Evolutionary conservation across 2,329 filamentous ascomycete species (phyloP), one percentile per base, ranked within the genome.

Genomic region (Penicillium concentricum): DNA sequence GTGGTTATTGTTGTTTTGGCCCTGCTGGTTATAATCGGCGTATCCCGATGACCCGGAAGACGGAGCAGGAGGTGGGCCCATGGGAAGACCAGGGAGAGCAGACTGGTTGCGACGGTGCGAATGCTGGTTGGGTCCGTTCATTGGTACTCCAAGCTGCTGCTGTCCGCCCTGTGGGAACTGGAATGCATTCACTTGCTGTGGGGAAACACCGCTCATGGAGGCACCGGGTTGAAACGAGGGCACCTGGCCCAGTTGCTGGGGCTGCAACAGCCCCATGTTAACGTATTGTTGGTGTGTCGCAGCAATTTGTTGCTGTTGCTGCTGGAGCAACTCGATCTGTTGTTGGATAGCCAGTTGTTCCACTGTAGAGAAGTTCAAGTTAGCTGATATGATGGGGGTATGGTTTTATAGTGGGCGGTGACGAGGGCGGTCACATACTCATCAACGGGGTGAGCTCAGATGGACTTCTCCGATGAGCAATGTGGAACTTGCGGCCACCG

Each of bases 91-190:
- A 49, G 94, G 92, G 65, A 97, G 84, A 72, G 93, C 93, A 73
- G 94, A 97, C 79, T 97, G 93, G 82, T 97, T 97, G 80, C 94
- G 92, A 76, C 94, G 92, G 83, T 99, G 94, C 76, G 91, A 87
- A 62, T 90, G 87, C 74, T 94, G 91, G 61, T 84, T 87, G 42
- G 90, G 88, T 61, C 89, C 81, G 67, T 87, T 89, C 85, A 93
- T 86, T 54, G 85, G 83, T 35, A 90, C 82, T 63, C 87, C 89
- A 71, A 87, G 77, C 66, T 86, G 81, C 61, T 86, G 81, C 61
- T 88, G 87, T 69, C 84, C 84, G 71, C 89, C 81, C 79, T 90
- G 90, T 53, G 91, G 90, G 72, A 97, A 97, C 73, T 97, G 93
- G 77, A 96, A 97, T 67, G 87, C 87, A 73, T 87, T 87, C 58